phyloP scores from a whole-genome alignment of 2,329 filamentous ascomycete genomes.

The Byssoonygena ceratinophila region DNA sequence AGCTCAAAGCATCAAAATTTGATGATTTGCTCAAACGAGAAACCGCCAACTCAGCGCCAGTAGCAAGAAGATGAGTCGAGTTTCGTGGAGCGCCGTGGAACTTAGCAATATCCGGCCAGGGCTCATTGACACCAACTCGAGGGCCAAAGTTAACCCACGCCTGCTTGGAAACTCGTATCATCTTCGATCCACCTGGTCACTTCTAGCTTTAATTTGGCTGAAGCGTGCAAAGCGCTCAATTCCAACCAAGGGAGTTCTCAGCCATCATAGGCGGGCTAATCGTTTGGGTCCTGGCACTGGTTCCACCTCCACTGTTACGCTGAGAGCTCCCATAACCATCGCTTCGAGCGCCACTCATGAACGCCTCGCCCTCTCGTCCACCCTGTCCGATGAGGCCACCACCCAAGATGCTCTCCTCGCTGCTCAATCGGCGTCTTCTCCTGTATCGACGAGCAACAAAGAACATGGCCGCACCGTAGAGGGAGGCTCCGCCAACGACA shows the following conservation, averaged over 20 bases:
- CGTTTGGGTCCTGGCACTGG: conserved; percentile 54
- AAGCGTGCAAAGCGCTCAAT: conserved; percentile 44
- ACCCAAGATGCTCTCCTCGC: conserved; percentile 63
- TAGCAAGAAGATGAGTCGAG: neutral
- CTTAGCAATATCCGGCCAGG: no score
- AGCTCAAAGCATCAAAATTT: neutral
- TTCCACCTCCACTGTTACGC: conserved; percentile 57
- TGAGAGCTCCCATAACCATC: conserved; percentile 39
- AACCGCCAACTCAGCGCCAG: neutral
- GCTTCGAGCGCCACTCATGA: conserved; percentile 58
- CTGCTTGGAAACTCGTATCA: neutral
- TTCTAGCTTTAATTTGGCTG: neutral
- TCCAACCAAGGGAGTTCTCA: conserved; percentile 93
- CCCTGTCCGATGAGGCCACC: conserved; percentile 42
- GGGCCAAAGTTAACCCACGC: no score
- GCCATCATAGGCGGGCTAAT: conserved; percentile 86
- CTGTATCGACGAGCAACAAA: conserved; percentile 83
- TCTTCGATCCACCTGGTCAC: neutral
- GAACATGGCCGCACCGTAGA: conserved; percentile 94
- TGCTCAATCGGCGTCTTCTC: conserved; percentile 67
- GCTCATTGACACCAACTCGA: no score
- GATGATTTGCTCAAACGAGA: conserved; percentile 2
- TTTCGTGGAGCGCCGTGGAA: neutral
- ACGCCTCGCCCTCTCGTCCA: conserved; percentile 32
- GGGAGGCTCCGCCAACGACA: conserved; percentile 64